Evolutionary conservation across 1,139 yeast species (phyloP), one percentile per base, ranked within the genome.

Genomic region (Blastobotrys apis): DNA sequence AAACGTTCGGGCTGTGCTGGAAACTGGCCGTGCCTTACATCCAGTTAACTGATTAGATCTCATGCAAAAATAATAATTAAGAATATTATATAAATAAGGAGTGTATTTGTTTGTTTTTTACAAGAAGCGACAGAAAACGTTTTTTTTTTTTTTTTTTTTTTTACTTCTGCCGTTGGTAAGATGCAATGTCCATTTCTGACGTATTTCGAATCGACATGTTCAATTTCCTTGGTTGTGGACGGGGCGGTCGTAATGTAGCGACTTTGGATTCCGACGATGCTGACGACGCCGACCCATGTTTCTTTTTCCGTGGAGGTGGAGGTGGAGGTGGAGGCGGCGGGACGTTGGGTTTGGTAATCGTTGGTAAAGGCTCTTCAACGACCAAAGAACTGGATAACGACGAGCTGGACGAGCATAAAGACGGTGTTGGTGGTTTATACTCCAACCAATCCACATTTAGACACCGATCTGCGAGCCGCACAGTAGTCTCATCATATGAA

Each of bases 401-500:
- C 16, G 16, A 17, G 10, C 10, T 12, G 10, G 17, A 31, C 15
- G 9, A 20, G 17, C 5, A 17, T 31, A 20, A 15, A 10, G 19
- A 31, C 19, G 5, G 33, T 17, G 25, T n/a, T 33, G 12, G 13
- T 17, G 23, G 23, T 16, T 45, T 21, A 45, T 55, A 57, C n/a
- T 58, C 67, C 21, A 85, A 66, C 83, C 88, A 81, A 2, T 72
- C 65, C 2, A 84, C 73, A 0, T 69, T 58, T 44, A 84, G 62
- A 57, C 94, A 84, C 50, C 79, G 74, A n/a, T 66, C 59, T 0
- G 94, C 81, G 39, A 85, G 65, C 41, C 79, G 71, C 29, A 74
- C 70, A 0, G 87, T 80, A 1, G 75, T 71, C 20, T 53, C 59
- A 33, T 47, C 49, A 19, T 43, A 37, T 56, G 30, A 33, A 15